Evolutionary conservation across 768 basidiomycete species (phyloP).

Genomic region (Sporobolomyces roseus): DNA sequence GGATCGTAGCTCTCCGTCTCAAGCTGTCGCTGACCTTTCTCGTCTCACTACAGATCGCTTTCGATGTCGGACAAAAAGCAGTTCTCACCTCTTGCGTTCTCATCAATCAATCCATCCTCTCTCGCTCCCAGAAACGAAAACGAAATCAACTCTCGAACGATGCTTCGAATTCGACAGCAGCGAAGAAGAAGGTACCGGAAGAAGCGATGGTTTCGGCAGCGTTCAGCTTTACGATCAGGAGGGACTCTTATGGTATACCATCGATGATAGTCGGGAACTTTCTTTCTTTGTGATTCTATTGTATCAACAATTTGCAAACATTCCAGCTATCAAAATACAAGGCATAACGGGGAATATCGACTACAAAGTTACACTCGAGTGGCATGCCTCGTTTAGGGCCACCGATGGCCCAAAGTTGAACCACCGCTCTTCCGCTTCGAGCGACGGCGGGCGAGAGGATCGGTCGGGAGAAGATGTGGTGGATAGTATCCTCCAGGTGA

Average conservation of each 20-base stretch:
- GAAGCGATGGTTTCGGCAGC: slow-evolving; percentile 79
- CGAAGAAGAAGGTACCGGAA: slow-evolving; percentile 53
- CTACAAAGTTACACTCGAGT: too few relatives aligned
- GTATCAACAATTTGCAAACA: too few relatives aligned
- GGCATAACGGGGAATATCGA: too few relatives aligned
- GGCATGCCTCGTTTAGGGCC: too few relatives aligned
- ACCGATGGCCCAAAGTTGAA: too few relatives aligned
- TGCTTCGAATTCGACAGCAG: slow-evolving; percentile 33
- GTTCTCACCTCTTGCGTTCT: slow-evolving; percentile 87
- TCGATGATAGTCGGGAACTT: slow-evolving; percentile 84
- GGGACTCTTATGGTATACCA: slow-evolving; percentile 43
- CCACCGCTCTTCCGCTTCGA: too few relatives aligned
- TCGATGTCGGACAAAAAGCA: slow-evolving; percentile 85
- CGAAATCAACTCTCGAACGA: slow-evolving; percentile 21
- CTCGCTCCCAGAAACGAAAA: slow-evolving; percentile 22
- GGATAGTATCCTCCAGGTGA: too few relatives aligned
- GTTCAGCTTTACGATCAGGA: slow-evolving; percentile 65
- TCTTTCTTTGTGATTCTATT: slow-evolving; percentile 50
- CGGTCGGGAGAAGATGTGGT: too few relatives aligned
- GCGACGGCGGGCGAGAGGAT: too few relatives aligned
- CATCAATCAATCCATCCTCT: slow-evolving; percentile 32
- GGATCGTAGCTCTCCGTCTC: slow-evolving; percentile 1
- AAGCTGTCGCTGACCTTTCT: background rate
- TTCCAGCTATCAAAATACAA: too few relatives aligned
- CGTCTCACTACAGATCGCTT: slow-evolving; percentile 63